Evolutionary conservation across 805 yeast genomes (phyloP), one percentile per base, ranked within the genome.

Genomic region (Starmerella sp.): DNA sequence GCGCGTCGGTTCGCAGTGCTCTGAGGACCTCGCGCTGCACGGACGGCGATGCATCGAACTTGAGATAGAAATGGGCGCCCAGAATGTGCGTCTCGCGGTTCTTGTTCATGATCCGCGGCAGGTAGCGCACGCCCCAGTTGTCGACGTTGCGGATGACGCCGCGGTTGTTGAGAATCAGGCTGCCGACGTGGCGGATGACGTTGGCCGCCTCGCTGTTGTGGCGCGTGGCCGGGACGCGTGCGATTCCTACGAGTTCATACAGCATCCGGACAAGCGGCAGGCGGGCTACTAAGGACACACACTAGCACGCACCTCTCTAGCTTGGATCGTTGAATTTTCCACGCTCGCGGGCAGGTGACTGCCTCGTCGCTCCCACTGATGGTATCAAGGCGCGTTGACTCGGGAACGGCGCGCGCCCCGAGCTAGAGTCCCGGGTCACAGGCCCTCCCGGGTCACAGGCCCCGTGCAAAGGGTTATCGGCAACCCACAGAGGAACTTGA

Each of bases 21-120:
- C 95, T 78, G 60, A 82, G 71, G 55, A 93, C 80, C 71, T 89
- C 95, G 50, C 83, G 78, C 69, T 91, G 97, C 8, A 87, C 97
- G 38, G 84, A 81, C 14, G 91, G 77, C 46, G 93, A 83, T 1
- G 89, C 77, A 67, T 93, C 97, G 67, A 91, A 93, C 22, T 86
- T 75, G 82, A 91, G 80, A 56, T 85, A 70, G 65, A 93, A 91
- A 63, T 87, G 90, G 56, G 84, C 83, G 2, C 97, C 97, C 67
- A 87, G 90, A 67, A 87, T 87, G 70, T 90, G 95, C 57, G 81
- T 77, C 66, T 90, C 95, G 65, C 89, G 95, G 65, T 88, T 88
- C 66, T 86, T 86, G 61, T 82, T 80, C 71, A 86, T 77, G 57
- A 91, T 78, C 60, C 81, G 84, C 17, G 97, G 96, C 54, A 93